Percentiles rank a stretch among this genome's conserved stretches.
Conservation (phyloP, 306 rosid genomes). For the Cyclanthera cordifolia region DNA sequence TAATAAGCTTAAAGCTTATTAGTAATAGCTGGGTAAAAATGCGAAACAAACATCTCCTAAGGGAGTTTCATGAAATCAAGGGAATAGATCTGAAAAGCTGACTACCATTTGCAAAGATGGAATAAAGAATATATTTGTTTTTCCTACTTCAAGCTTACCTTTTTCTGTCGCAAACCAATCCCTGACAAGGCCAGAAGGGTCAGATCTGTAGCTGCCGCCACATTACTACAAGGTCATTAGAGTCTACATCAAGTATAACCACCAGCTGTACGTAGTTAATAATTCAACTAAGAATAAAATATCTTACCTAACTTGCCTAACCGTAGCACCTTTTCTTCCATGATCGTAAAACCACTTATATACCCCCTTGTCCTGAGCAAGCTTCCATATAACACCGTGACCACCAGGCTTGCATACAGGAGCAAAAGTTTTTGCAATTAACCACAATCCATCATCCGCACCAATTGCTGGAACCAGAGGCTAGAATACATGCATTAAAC, state of each 20-base stretch:
- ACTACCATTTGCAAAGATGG: background rate
- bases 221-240: constrained; percentile 63
- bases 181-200: constrained; percentile 92
- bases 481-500: constrained; percentile 35
- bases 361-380: constrained; percentile 80
- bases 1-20: too few relatives aligned
- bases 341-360: constrained; percentile 77
- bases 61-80: constrained; percentile 9
- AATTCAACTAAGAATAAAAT: constrained; percentile 12
- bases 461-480: constrained; percentile 91
- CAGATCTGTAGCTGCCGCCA: constrained; percentile 87
- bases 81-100: background rate
- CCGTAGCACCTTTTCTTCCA: constrained; percentile 89
- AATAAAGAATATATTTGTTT: background rate
- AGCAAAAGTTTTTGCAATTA: constrained; percentile 55
- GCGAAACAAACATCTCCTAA: too few relatives aligned
- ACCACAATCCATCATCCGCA: constrained; percentile 85
- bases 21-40: too few relatives aligned
- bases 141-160: constrained; percentile 36
- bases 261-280: constrained; percentile 8
- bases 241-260: constrained; percentile 15
- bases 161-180: constrained; percentile 69
- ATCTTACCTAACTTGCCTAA: constrained; percentile 88
- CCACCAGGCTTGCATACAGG: constrained; percentile 95
- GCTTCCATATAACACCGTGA: constrained; percentile 95